Conservation (phyloP, 352 stramenopile species). For the Globisporangium paddicum region DNA sequence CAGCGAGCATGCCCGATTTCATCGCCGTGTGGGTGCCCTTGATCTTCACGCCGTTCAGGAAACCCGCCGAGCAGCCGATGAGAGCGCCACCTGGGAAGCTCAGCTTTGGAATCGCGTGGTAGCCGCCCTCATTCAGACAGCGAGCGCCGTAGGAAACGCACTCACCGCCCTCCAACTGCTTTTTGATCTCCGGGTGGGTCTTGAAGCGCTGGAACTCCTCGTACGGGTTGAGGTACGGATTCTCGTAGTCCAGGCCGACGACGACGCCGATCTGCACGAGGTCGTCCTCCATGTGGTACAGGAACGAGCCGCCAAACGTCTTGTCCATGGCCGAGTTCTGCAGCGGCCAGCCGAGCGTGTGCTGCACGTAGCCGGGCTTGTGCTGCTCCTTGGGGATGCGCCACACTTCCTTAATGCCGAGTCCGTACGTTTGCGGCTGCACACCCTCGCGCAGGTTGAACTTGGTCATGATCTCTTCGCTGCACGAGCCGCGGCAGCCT, state of each 20-base stretch:
- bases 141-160: constrained; percentile 97
- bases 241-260: constrained; percentile 98
- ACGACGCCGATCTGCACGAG: constrained; percentile 95
- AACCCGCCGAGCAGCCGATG: constrained; percentile 96
- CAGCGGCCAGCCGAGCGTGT: constrained; percentile 98
- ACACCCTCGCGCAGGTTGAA: constrained; percentile 92
- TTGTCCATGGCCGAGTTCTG: constrained; percentile 90
- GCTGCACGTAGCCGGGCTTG: constrained; percentile 94
- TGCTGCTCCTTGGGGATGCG: constrained; percentile 92
- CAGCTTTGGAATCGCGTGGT: constrained; percentile 97
- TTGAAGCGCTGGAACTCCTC: constrained; percentile 99
- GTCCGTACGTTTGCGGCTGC: constrained; percentile 96
- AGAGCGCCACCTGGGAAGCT: constrained; percentile 96
- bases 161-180: constrained; percentile 94
- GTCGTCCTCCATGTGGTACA: constrained; percentile 98
- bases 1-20: constrained; percentile 97
- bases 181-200: constrained; percentile 93
- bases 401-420: constrained; percentile 99
- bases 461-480: constrained; percentile 95
- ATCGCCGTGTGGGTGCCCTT: constrained; percentile 99
- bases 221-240: constrained; percentile 98
- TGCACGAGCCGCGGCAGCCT: constrained; percentile 96
- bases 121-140: constrained; percentile 93
- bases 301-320: constrained; percentile 97
- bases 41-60: constrained; percentile 99